These are phyloP conservation scores for Lotus japonicus DNA, from an alignment of 306 rosid species.

Conservation along the genomic window DNA sequence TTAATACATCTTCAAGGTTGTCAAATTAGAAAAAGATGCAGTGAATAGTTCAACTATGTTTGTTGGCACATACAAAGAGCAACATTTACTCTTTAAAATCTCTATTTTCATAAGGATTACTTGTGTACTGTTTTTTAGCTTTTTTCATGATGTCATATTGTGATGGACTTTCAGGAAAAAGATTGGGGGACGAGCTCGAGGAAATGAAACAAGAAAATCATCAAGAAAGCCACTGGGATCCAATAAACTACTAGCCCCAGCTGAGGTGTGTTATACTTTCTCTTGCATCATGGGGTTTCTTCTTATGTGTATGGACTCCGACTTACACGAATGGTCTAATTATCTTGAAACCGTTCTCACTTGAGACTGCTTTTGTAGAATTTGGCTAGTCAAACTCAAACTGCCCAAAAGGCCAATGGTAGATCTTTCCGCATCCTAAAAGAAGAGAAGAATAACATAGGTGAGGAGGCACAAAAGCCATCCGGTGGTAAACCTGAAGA, in stretches of 20 bases:
- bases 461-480: constrained; percentile 37
- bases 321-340: background rate
- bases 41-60: background rate
- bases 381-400: constrained; percentile 36
- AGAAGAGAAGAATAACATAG: constrained; percentile 32
- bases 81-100: background rate
- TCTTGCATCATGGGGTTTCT: background rate
- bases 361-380: constrained; percentile 43
- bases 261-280: constrained; percentile 51
- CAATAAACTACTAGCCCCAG: constrained; percentile 63
- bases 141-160: constrained; percentile 9
- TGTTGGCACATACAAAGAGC: background rate
- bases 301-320: background rate
- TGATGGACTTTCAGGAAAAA: constrained; percentile 61
- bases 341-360: constrained; percentile 10
- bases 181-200: constrained; percentile 62
- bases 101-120: background rate
- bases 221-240: constrained; percentile 62
- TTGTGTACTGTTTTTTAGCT: background rate
- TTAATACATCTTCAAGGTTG: background rate
- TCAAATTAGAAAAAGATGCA: background rate
- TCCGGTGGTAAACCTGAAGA: constrained; percentile 53
- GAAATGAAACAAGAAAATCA: constrained; percentile 62
- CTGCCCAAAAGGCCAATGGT: constrained; percentile 34
- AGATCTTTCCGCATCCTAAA: constrained; percentile 34